phyloP scores from a whole-genome alignment of 495 filamentous ascomycete genomes.

The Bombardia bombarda region DNA sequence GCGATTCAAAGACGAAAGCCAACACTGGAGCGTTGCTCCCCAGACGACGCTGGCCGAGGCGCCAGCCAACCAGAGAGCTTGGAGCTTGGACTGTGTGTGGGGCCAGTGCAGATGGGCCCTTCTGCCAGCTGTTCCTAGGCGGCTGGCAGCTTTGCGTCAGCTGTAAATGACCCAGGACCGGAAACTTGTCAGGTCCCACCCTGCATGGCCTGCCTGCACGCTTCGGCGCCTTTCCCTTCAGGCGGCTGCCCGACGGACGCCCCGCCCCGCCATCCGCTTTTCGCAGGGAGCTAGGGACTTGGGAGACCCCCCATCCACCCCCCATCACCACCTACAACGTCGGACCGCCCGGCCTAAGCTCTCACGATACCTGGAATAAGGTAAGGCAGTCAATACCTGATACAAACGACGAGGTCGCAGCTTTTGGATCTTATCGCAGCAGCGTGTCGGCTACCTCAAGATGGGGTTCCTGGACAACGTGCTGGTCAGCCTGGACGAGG shows the following conservation, averaged over 20 bases:
- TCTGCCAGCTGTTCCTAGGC: too few relatives aligned
- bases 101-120: background rate
- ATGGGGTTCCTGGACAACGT: slow-evolving; percentile 36
- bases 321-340: background rate
- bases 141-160: background rate
- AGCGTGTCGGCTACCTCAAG: too few relatives aligned
- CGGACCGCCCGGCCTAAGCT: background rate
- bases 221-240: background rate
- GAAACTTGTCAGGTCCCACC: too few relatives aligned
- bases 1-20: slow-evolving; percentile 11
- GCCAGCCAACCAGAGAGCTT: background rate
- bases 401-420: too few relatives aligned
- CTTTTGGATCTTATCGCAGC: too few relatives aligned
- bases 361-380: too few relatives aligned
- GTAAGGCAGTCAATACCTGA: too few relatives aligned
- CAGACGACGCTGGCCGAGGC: background rate
- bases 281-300: too few relatives aligned
- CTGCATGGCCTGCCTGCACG: too few relatives aligned
- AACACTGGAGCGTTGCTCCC: slow-evolving; percentile 10
- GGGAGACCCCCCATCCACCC: too few relatives aligned
- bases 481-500: slow-evolving; percentile 56
- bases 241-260: too few relatives aligned
- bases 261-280: slow-evolving; percentile 13
- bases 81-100: too few relatives aligned
- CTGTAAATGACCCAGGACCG: background rate